Conservation (phyloP, 2,329 filamentous ascomycete genomes). For the Setomelanomma holmii region DNA sequence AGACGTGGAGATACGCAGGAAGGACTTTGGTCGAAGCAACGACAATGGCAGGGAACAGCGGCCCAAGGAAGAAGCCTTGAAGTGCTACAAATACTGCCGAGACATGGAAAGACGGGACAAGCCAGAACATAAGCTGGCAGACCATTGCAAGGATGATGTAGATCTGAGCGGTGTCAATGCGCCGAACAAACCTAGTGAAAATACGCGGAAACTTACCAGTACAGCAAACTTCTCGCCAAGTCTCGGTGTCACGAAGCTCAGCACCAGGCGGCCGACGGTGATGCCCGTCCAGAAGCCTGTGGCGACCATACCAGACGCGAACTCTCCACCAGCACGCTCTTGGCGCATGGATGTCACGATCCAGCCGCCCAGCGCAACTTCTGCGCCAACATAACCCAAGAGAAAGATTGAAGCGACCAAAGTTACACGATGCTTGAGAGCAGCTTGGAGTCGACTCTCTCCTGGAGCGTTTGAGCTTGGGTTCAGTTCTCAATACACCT, state of each 20-base stretch:
- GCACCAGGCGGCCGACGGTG: slow-evolving; percentile 71
- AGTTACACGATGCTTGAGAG: slow-evolving; percentile 60
- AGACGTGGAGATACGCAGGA: slow-evolving; percentile 75
- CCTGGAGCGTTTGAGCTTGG: slow-evolving; percentile 46
- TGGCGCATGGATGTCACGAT: slow-evolving; percentile 83
- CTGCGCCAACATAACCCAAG: slow-evolving; percentile 76
- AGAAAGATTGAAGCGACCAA: slow-evolving; percentile 76
- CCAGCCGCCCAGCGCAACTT: slow-evolving; percentile 78
- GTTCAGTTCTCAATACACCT: slow-evolving; percentile 60
- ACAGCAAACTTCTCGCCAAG: slow-evolving; percentile 70
- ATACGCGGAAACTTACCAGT: slow-evolving; percentile 40
- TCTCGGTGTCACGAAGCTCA: slow-evolving; percentile 76
- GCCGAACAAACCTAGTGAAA: not conserved
- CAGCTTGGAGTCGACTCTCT: slow-evolving; percentile 57
- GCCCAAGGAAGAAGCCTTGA: slow-evolving; percentile 79
- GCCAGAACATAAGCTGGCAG: slow-evolving; percentile 76
- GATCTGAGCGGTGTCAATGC: slow-evolving; percentile 46
- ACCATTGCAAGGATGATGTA: slow-evolving; percentile 69
- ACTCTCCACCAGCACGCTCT: slow-evolving; percentile 70
- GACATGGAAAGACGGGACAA: slow-evolving; percentile 74
- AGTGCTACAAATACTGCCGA: slow-evolving; percentile 73
- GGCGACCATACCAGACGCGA: slow-evolving; percentile 73
- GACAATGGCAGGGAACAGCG: slow-evolving; percentile 76
- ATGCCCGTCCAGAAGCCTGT: slow-evolving; percentile 85
- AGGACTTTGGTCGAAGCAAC: slow-evolving; percentile 75